Conservation (phyloP, 345 rosid genomes). For the Cardamine resedifolia region DNA sequence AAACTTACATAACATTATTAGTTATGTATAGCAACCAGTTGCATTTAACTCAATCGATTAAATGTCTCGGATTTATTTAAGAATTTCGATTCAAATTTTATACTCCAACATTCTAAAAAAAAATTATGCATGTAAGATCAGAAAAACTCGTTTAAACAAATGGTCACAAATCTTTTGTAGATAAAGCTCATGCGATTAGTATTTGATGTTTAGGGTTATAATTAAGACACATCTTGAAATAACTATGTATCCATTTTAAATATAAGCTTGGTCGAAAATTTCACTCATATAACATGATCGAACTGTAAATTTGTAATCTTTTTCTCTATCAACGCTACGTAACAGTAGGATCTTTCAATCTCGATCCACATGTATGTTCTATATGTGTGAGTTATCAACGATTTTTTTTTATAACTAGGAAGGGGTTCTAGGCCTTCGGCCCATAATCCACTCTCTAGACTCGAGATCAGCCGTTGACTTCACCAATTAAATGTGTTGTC, state of each 20-base stretch:
- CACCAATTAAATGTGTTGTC: too few relatives aligned
- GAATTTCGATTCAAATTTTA: neutral
- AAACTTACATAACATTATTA: constrained; percentile 6
- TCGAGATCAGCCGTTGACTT: too few relatives aligned
- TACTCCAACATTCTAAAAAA: neutral
- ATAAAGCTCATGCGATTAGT: neutral
- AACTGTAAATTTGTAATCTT: neutral
- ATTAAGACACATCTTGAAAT: too few relatives aligned
- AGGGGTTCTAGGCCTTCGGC: too few relatives aligned
- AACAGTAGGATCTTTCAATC: too few relatives aligned
- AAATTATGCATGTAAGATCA: neutral
- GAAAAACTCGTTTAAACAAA: neutral
- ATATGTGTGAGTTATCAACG: neutral
- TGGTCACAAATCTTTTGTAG: neutral
- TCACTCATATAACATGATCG: neutral
- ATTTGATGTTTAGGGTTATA: neutral
- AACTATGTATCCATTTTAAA: neutral
- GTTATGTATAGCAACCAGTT: neutral
- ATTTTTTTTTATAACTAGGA: too few relatives aligned
- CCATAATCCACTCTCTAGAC: too few relatives aligned
- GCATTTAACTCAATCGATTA: neutral
- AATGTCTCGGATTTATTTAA: neutral
- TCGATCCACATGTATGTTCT: too few relatives aligned
- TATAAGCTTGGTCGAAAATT: neutral
- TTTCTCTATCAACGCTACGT: too few relatives aligned